Base-by-base conservation (phyloP, 805 yeast species). In the Candida ulmi region DNA sequence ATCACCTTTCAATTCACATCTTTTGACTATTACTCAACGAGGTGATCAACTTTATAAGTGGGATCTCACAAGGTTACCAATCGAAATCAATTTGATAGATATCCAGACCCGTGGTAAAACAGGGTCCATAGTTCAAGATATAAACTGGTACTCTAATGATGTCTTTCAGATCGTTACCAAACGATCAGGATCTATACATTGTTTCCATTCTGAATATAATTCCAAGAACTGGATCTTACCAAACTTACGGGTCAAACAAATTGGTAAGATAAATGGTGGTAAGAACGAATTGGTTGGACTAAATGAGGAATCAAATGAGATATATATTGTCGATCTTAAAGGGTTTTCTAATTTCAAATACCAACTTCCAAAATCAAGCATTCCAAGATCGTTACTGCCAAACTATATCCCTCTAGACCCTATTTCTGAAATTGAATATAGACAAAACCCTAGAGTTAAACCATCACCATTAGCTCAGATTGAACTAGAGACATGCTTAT, bases 1-100 rank as follows among this genome's bases (percentile, higher is more conserved):
- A 7, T 79, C 83, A 0, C 83, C 85, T 1, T 75, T 69, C 53
- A 86, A 81, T 50, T 51, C 74, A 30, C 71, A 72, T 24, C 54
- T 82, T 36, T 71, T 79, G 1, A 73, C 81, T 8, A 70, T 72
- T 3, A 71, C 74, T 11, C 50, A 55, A 17, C 65, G 84, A 37
- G 88, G 90, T 3, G 87, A 83, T 53, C 71, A 66, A 36, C 61
- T 82, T 5, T 78, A 68, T 49, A 62, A 78, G 46, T 82, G 87
- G 83, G 88, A 82, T 50, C 65, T 72, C 39, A 65, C 79, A 33
- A 66, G 68, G 40, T 61, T 70, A 28, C 75, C 80, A 2, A 52
- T 50, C 2, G 76, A 76, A 43, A 66, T 81, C 2, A 62, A 73
- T 1, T 57, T 81, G 17, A 52, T 78, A 36, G 87, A 83, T 15